These are phyloP conservation scores for Aspergillus floridensis DNA, from an alignment of 2,329 filamentous ascomycete species.

Conservation along the genomic window DNA sequence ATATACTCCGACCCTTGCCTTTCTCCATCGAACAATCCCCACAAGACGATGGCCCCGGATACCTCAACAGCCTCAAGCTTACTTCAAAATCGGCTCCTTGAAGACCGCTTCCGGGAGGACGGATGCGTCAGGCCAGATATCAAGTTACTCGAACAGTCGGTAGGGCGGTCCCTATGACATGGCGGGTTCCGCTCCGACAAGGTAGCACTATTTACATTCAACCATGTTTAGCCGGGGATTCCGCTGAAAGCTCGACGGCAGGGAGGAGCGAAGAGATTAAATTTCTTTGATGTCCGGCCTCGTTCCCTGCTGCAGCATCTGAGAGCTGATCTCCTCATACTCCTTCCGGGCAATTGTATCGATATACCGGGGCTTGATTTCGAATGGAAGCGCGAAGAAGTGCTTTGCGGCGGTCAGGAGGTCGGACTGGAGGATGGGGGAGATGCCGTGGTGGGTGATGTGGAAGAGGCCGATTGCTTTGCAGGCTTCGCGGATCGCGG, in stretches of 20 bases:
- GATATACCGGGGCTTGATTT: constrained; percentile 24
- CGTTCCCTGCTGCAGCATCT: constrained; percentile 13
- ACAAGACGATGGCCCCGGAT: constrained; percentile 24
- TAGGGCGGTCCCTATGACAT: too few relatives aligned
- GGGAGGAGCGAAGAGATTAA: too few relatives aligned
- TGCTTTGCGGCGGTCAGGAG: constrained; percentile 45
- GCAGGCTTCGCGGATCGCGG: constrained; percentile 40
- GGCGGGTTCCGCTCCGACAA: too few relatives aligned
- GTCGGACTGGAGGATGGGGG: constrained; percentile 40
- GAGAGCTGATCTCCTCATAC: not conserved
- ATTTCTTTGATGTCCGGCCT: constrained; percentile 13
- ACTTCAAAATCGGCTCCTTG: too few relatives aligned
- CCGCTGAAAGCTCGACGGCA: too few relatives aligned
- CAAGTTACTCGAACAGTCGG: too few relatives aligned
- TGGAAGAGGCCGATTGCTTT: constrained; percentile 54
- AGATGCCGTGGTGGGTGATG: constrained; percentile 49
- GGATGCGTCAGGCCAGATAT: too few relatives aligned
- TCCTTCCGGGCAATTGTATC: constrained; percentile 5
- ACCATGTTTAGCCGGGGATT: too few relatives aligned
- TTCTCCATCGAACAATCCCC: constrained; percentile 16
- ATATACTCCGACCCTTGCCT: constrained; percentile 10
- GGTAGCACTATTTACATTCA: too few relatives aligned
- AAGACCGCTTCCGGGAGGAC: too few relatives aligned
- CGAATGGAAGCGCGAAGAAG: constrained; percentile 48
- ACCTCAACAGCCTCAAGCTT: constrained; percentile 25